Conservation (phyloP, 164 flowering plant species). For the Chimonanthus salicifolius region DNA sequence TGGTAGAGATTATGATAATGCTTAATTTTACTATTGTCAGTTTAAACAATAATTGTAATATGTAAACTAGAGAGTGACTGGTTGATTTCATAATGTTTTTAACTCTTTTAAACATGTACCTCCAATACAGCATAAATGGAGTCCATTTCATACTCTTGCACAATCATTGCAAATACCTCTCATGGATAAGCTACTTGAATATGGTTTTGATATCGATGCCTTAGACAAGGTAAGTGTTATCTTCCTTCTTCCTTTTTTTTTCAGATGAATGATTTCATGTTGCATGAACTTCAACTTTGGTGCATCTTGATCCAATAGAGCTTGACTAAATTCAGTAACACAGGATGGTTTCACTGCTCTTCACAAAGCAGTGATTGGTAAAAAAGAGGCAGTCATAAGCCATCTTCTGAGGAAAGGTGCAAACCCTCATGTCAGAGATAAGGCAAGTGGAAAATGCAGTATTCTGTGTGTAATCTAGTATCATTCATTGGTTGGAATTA, state of each 20-base stretch:
- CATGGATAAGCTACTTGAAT: constrained; percentile 67
- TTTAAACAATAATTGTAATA: too few relatives aligned
- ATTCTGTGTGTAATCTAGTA: background rate
- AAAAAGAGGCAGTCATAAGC: constrained; percentile 82
- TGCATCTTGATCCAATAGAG: constrained; percentile 1
- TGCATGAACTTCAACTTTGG: background rate
- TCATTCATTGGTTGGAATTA: background rate
- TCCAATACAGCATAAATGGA: constrained; percentile 51
- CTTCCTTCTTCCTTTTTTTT: background rate
- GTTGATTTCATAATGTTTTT: background rate
- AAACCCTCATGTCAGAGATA: constrained; percentile 66
- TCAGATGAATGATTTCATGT: background rate
- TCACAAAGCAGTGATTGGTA: constrained; percentile 75
- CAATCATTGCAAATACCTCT: constrained; percentile 58
- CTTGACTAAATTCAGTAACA: constrained; percentile 17
- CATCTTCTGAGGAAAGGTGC: constrained; percentile 97
- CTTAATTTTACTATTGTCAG: too few relatives aligned
- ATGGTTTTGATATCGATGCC: constrained; percentile 55
- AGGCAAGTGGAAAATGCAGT: constrained; percentile 29
- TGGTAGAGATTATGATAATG: too few relatives aligned
- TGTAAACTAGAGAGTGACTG: background rate
- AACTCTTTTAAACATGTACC: background rate
- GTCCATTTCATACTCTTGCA: constrained; percentile 66
- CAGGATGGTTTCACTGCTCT: constrained; percentile 92
- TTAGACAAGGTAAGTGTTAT: constrained; percentile 49